Base-by-base conservation (phyloP, 805 yeast genomes). In the Jamesozyma spencerorum region DNA sequence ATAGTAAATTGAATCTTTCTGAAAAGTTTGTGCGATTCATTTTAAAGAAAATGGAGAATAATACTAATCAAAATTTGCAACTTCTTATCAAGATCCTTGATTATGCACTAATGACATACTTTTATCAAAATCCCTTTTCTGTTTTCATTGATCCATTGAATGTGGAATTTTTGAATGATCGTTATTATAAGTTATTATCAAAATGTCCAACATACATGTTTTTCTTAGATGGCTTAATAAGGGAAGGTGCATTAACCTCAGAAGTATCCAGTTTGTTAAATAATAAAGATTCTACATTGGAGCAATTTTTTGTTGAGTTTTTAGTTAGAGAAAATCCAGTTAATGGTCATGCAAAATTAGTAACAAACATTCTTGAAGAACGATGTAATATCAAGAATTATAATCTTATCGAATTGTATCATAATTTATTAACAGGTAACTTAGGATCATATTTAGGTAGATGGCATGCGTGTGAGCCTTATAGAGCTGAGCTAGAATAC, bases 161-260 rank as follows among this genome's bases (percentile, higher is more conserved):
- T 39, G 48, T 54, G n/a, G 53, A 47, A 26, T 47, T 42, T 35
- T 39, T 59, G 6, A 49, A 53, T 33, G 59, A 54, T n/a, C 43
- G 48, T 10, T 59, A 60, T 43, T 44, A 57, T 11, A 42, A 50
- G 17, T 41, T 53, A 37, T 42, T 60, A 2, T 41, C 48, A 2
- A 56, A 50, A 39, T 60, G 65, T 39, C 62, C 62, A 5, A 58
- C 65, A 0, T 60, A 55, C 36, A 58, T 59, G 62, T 52, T 52
- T 35, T 60, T 57, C 40, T 44, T 60, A n/a, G 63, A 59, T 35
- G 55, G 55, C 3, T 42, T 60, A 29, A 44, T 57, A 10, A 48
- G 50, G 31, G 52, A 53, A 28, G 45, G 47, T 17, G 60, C 57
- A 4, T 39, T 63, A 5, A 40, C 49, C 5, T 48, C 51, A 12